Evolutionary conservation across 805 yeast genomes (phyloP), one percentile per base, ranked within the genome.

Genomic region (Lachancea meyersii): DNA sequence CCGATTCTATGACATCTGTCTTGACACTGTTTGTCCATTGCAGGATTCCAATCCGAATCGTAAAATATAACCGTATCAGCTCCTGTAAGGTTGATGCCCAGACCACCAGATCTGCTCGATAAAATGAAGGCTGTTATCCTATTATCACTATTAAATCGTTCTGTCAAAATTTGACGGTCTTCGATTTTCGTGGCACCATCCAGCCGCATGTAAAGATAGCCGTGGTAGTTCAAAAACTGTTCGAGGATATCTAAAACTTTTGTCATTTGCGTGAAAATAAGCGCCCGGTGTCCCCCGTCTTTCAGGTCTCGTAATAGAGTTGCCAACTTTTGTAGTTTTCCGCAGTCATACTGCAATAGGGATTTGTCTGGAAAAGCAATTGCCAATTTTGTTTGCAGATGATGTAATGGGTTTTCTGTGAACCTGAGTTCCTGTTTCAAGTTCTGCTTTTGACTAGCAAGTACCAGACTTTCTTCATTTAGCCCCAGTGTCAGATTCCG

Each of bases 1-100:
- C 99, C 99, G 61, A 93, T 93, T 71, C 99, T 82, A 63, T 93
- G 99, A 67, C 97, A 93, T 63, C 99, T 80, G 66, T 93, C 99
- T 65, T 93, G 98, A 67, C 98, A 93, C 65, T 93, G 99, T 59
- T 88, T 87, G 63, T 93, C 99, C 97, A 93, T 93, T 1, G 97
- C 95, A 2, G 99, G 99, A 60, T 93, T 93, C 98, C 98, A 91
- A 65, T 91, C 98, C 2, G 96, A 87, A 64, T 93, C 99, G 62
- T 94, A 93, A 66, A 93, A 94, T 6, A 93, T 87, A 34, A 93
- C 99, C 0, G 98, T 93, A 58, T 93, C 99, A 0, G 99, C 99
- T 58, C 97, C 99, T 0, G 98, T 93, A 50, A 93, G 68, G 58
- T 93, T 93, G 61, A 93, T 93, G 60, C 99, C 99, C 52, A 94